Conservation (phyloP, 2,329 filamentous ascomycete species). For the Didymella pomorum region DNA sequence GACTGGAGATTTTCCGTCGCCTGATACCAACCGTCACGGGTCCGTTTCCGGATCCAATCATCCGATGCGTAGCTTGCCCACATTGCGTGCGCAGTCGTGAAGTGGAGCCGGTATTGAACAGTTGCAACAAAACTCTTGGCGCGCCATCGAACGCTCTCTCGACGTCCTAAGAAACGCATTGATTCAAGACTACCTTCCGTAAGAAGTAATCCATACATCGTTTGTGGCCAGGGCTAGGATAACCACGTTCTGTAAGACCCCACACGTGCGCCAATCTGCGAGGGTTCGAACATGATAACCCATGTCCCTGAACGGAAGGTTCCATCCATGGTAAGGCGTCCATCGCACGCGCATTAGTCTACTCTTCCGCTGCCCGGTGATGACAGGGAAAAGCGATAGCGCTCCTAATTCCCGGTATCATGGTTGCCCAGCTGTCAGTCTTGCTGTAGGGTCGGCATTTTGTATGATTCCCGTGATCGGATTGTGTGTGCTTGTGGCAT, state of each 20-base stretch:
- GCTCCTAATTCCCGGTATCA: constrained; percentile 19
- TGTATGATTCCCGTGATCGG: constrained; percentile 4
- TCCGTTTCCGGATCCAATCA: constrained; percentile 8
- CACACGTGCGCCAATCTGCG: constrained; percentile 17
- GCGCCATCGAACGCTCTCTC: constrained; percentile 4
- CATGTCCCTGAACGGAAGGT: constrained; percentile 24
- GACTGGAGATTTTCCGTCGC: constrained; percentile 14
- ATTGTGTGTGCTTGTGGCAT: neutral
- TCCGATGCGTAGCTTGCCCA: constrained; percentile 2
- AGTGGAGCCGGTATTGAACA: constrained; percentile 12
- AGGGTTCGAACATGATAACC: constrained; percentile 4
- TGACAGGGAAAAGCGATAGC: constrained; percentile 12
- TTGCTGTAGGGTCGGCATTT: constrained; percentile 12
- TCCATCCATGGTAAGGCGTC: constrained; percentile 21
- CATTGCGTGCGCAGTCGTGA: constrained; percentile 10
- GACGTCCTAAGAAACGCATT: constrained; percentile 5
- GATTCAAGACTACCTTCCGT: constrained; percentile 11
- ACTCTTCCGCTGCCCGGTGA: constrained; percentile 21
- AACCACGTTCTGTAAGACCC: constrained; percentile 11
- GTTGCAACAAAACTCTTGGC: constrained; percentile 18
- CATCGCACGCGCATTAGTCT: constrained; percentile 23
- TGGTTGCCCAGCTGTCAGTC: constrained; percentile 20
- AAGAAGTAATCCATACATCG: constrained; percentile 14
- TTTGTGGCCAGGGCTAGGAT: constrained; percentile 4
- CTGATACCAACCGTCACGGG: constrained; percentile 11